A percentile compares a stretch with the other conserved stretches of the same genome.
Conservation (phyloP, 1,284 basidiomycete species). For the Malassezia japonica region DNA sequence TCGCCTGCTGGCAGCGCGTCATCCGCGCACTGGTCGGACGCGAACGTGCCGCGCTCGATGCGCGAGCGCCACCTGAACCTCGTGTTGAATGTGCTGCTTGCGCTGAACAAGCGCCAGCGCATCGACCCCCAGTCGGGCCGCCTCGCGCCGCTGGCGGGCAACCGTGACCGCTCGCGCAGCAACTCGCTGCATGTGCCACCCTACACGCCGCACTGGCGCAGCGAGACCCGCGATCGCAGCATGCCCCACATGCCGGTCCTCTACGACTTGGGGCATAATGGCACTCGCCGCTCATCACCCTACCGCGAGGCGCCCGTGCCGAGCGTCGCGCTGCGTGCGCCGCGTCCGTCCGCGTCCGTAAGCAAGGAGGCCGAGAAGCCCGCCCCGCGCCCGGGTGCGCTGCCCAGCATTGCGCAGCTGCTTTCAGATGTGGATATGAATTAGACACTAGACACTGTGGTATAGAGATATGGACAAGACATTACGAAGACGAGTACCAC, state of each 20-base stretch:
- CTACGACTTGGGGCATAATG: neutral
- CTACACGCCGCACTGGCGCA: neutral
- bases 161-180: no score
- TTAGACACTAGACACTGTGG: constrained; percentile 1
- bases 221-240: neutral
- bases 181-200: neutral
- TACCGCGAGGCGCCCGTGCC: no score
- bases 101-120: constrained; percentile 8
- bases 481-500: neutral
- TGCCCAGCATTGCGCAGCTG: constrained; percentile 28
- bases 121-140: constrained; percentile 8
- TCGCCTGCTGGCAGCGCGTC: no score
- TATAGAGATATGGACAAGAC: neutral
- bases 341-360: no score
- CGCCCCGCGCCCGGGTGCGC: neutral
- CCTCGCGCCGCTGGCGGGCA: neutral
- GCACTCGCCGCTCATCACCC: neutral
- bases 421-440: constrained; percentile 23
- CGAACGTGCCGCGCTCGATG: neutral
- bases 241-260: neutral
- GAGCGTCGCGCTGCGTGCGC: neutral
- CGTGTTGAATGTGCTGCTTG: constrained; percentile 14
- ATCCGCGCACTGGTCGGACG: no score
- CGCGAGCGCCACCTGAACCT: constrained; percentile 7
- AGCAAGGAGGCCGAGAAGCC: neutral